Evolutionary conservation across 108 stramenopile genomes (phyloP), one percentile per base, ranked within the genome.

Genomic region (Skeletonema tropicum): DNA sequence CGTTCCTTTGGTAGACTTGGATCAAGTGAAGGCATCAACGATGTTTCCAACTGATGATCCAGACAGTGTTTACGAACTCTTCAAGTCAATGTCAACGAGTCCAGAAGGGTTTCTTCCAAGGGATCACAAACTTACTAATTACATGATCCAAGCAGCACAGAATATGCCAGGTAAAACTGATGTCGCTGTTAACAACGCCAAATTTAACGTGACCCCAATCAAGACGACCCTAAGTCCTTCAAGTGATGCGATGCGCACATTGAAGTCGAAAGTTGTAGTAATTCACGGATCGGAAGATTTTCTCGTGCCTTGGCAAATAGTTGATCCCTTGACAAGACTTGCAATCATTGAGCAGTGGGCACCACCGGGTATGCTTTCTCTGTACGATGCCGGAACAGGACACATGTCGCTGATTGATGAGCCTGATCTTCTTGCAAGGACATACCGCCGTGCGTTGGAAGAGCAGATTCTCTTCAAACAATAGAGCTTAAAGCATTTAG

Each of bases 131-230:
- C 60, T 76, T 4, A 26, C 12, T 15, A 33, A 71, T 1, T 72
- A 72, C 8, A 15, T 71, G 12, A 36, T 29, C 19, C 32, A 76
- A 7, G 75, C 45, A 25, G 75, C 75, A 19, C 25, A 64, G 29
- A 31, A 63, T 23, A 64, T 76, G 70, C 60, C 70, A 12, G 71
- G 69, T 31, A 41, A 39, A 31, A 13, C 32, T 29, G 75, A 76
- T 14, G 60, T 63, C 11, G 21, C 39, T 10, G n/a, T 52, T 36
- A 69, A 58, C 6, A 76, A 71, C n/a, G 32, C 67, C 29, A 42
- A 33, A 17, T 76, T 76, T 60, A 76, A 76, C n/a, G 70, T 71
- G 11, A 63, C 62, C 11, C 70, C 75, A 17, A 76, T 76, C 69
- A 42, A 76, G 57, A 71, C 70, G 2, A 0, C 58, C 11, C 63